Conservation (phyloP, 768 basidiomycete genomes). For the Mycena rebaudengoi region DNA sequence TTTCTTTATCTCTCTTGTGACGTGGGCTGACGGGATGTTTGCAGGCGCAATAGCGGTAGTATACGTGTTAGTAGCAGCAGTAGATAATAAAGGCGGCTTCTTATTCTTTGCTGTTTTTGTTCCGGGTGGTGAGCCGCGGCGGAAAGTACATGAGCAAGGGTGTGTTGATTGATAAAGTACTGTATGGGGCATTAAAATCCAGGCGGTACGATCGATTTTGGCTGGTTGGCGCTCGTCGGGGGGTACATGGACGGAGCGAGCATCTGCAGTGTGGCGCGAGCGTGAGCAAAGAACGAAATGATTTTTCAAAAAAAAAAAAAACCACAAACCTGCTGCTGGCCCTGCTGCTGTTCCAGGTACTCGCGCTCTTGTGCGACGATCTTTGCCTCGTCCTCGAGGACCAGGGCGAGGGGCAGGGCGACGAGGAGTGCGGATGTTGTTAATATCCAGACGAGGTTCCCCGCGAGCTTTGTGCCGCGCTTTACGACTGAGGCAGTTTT, state of each 20-base stretch:
- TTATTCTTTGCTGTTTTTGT: too few relatives aligned
- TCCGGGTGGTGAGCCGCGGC: not conserved
- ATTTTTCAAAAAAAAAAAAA: too few relatives aligned
- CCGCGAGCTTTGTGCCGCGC: constrained; percentile 74
- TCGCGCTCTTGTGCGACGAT: constrained; percentile 95
- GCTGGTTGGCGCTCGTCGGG: constrained; percentile 47
- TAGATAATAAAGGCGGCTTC: constrained; percentile 17
- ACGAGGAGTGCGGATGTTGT: constrained; percentile 94
- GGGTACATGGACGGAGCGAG: constrained; percentile 72
- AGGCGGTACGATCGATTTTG: constrained; percentile 80
- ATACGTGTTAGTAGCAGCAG: constrained; percentile 11
- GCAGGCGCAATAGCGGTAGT: constrained; percentile 2
- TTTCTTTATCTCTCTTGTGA: constrained; percentile 3
- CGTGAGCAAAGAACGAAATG: too few relatives aligned
- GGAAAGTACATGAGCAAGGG: constrained; percentile 6
- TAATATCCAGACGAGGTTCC: constrained; percentile 93
- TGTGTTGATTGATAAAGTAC: not conserved
- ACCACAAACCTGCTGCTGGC: constrained; percentile 87
- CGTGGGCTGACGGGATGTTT: constrained; percentile 7
- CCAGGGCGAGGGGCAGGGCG: constrained; percentile 91
- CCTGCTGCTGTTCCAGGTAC: constrained; percentile 91
- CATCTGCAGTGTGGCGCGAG: constrained; percentile 71
- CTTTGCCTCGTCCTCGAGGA: constrained; percentile 96
- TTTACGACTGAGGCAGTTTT: constrained; percentile 72
- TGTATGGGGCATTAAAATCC: constrained; percentile 52